Base-by-base conservation (phyloP, 164 flowering plant species). In the Tinospora cordifolia region DNA sequence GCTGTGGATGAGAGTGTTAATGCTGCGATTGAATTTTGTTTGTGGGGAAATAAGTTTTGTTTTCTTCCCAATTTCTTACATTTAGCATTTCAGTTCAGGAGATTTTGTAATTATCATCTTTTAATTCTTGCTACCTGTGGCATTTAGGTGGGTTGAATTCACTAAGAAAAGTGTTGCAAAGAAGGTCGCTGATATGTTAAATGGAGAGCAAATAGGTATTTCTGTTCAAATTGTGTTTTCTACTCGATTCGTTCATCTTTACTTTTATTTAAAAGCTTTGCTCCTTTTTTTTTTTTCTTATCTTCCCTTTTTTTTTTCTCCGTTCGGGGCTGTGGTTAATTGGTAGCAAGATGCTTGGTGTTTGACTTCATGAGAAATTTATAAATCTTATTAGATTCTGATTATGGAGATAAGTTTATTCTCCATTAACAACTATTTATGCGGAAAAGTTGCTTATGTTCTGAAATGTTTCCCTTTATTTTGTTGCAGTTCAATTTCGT, bases 121-220 rank as follows among this genome's bases (percentile, higher is more conserved):
- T 21, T 68, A 22, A 62, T 68, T 34, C 68, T 41, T 72, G 51
- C 34, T 38, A 12, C 63, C 14, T 58, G 24, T 34, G 21, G 17
- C 59, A 10, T 75, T 79, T 74, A 90, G 99, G 83, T 95, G 99
- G 99, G 96, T 89, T 76, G 97, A 94, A 74, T 95, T 91, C 74
- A 72, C 83, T 0, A 81, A 86, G 68, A 92, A 86, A 82, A 80
- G 81, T 57, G 85, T 86, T 68, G 97, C 97, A 58, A 92, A 89
- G 80, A 83, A 83, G 70, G 90, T 89, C 57, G 97, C 98, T 57
- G 73, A 80, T 15, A 76, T 84, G 89, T 74, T 95, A 71, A 95
- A 92, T 79, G 96, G 97, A 59, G 89, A 92, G 83, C 90, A 87
- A 69, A 86, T 87, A 71, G 97, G 99, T 92, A 86, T 65, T 74